Percentiles rank a stretch among this genome's conserved stretches.
Evolutionary conservation across 106 monocot genomes (phyloP).

Genomic region (Hemerocallis citrina): DNA sequence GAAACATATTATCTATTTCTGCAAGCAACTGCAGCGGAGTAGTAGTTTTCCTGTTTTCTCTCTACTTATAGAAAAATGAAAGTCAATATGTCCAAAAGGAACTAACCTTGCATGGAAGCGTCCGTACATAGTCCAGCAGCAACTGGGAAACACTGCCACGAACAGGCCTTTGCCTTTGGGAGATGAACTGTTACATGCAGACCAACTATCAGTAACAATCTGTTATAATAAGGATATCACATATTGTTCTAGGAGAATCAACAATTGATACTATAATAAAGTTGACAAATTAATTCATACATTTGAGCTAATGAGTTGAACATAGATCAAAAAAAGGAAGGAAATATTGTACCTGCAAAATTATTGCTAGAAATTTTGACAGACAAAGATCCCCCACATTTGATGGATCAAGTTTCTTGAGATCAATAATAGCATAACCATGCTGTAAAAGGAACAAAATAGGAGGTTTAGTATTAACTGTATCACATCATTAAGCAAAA

Average conservation of each 20-base stretch:
- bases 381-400: constrained; percentile 62
- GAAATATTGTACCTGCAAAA: constrained; percentile 59
- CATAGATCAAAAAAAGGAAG: neutral
- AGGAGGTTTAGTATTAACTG: no score
- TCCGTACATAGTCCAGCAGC: constrained; percentile 71
- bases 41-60: no score
- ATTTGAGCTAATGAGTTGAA: neutral
- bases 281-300: neutral
- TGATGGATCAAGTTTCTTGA: constrained; percentile 66
- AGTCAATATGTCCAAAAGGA: constrained; percentile 15
- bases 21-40: no score
- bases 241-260: no score
- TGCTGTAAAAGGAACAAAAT: constrained; percentile 36
- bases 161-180: constrained; percentile 83
- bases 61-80: no score
- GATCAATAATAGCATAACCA: constrained; percentile 80
- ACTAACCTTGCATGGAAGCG: constrained; percentile 79
- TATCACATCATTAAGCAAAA: no score
- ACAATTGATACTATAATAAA: neutral
- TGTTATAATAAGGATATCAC: no score
- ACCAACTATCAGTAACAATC: constrained; percentile 6
- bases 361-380: constrained; percentile 49
- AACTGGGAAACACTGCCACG: constrained; percentile 59
- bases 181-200: constrained; percentile 56
- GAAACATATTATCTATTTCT: neutral